Percentiles rank a stretch among this genome's conserved stretches.
These are phyloP conservation scores for Oryza australiensis DNA, from an alignment of 176 grass and related monocot species.

Conservation along the genomic window DNA sequence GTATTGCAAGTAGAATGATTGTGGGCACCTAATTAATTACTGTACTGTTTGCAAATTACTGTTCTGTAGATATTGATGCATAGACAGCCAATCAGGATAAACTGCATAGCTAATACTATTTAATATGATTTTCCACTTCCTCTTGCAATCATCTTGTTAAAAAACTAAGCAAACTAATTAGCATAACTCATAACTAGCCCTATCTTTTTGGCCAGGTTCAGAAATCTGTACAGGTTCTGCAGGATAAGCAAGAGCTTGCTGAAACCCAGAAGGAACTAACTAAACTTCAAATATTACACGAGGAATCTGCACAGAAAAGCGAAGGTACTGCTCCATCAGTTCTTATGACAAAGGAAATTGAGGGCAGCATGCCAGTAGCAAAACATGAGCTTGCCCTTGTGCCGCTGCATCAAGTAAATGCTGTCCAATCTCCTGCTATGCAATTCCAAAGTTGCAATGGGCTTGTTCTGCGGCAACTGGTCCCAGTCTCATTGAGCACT, in stretches of 20 bases:
- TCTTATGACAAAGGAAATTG: conserved; percentile 50
- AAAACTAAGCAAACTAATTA: background rate
- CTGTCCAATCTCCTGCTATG: conserved; percentile 47
- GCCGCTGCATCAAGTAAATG: conserved; percentile 55
- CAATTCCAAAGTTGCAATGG: conserved; percentile 59
- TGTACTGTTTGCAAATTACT: too few relatives aligned
- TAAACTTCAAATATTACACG: conserved; percentile 69
- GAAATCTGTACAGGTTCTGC: conserved; percentile 73
- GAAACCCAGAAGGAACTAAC: conserved; percentile 74
- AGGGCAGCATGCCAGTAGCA: conserved; percentile 43
- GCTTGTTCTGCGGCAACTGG: conserved; percentile 51
- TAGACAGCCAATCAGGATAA: background rate
- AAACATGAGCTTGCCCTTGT: conserved; percentile 74
- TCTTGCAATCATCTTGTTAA: conserved; percentile 1
- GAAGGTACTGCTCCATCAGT: conserved; percentile 55
- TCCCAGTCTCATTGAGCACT: conserved; percentile 42
- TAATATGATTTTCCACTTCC: background rate
- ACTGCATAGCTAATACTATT: background rate
- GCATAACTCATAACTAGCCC: background rate
- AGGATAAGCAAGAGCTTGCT: conserved; percentile 83
- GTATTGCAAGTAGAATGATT: too few relatives aligned
- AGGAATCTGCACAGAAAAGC: conserved; percentile 62
- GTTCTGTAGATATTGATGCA: background rate
- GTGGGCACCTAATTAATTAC: too few relatives aligned
- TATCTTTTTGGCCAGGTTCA: conserved; percentile 65